Base-by-base conservation (phyloP, 2,329 filamentous ascomycete species). In the Monosporascus sp. region DNA sequence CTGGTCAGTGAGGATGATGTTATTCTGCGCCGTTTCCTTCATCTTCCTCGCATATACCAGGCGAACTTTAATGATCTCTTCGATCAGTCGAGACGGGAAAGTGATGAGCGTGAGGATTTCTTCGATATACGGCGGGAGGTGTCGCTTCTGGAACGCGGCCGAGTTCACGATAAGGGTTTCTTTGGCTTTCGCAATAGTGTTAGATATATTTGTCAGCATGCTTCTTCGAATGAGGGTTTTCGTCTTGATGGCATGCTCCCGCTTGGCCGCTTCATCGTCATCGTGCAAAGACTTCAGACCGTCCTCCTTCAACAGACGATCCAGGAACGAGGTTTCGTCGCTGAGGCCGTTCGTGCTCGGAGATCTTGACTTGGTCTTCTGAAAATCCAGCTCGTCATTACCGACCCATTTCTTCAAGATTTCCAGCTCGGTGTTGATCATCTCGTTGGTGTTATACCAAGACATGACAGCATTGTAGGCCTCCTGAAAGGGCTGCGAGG, bases 391-490 rank as follows among this genome's bases (percentile, higher is more conserved):
- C 65, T 96, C 92, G 38, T 92, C 85, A 65, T 99, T 99, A 51
- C 94, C 94, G 25, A 99, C 94, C 94, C 94, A 99, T 58, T 88
- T 91, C 70, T 94, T 92, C 58, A 99, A 72, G 58, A 97, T 92
- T 15, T 85, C 85, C 54, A 99, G 81, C 69, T 99, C 90, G 2
- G 90, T 96, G 69, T 95, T 96, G 77, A 99, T 97, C 66, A 96
- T 84, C 66, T 93, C 86, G 35, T 92, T 97, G 49, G 92, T 97
- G 71, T 97, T 99, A 76, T 96, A 88, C 94, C 94, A 99, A 3
- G 93, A 87, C 56, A 96, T 84, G 59, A 99, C 87, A 48, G 93
- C 88, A 67, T 96, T 89, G 64, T 88, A 94, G 27, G 90, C 90
- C 56, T 92, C 87, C 56, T 82, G 79, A 72, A 92, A 99, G 31